phyloP scores from a whole-genome alignment of 2,329 filamentous ascomycete species.

The Alternaria hordeiaustralica region DNA sequence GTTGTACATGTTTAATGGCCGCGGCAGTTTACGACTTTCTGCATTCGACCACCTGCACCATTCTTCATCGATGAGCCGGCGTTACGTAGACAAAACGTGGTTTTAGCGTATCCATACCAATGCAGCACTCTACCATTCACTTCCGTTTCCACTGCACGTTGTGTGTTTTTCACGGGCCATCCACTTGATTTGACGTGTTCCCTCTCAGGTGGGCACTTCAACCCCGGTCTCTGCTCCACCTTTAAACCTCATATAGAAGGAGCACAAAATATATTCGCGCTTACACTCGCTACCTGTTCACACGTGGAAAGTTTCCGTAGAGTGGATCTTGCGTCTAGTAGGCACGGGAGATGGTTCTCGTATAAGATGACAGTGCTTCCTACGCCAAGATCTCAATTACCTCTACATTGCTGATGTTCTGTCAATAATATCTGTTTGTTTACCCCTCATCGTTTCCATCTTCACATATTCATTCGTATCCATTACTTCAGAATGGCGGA shows the following conservation, averaged over 20 bases:
- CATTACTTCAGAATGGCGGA: conserved; percentile 14
- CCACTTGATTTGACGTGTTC: background rate
- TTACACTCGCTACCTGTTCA: background rate
- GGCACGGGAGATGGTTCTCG: background rate
- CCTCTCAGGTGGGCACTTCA: background rate
- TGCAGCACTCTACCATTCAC: background rate
- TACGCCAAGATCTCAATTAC: background rate
- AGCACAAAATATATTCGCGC: background rate
- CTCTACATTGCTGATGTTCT: background rate
- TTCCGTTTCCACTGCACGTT: background rate
- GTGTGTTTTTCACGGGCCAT: background rate
- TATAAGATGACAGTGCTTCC: background rate
- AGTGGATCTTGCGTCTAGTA: background rate
- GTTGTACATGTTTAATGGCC: conserved; percentile 1
- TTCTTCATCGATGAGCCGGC: background rate
- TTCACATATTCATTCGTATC: background rate
- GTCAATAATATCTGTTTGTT: background rate
- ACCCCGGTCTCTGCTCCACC: background rate
- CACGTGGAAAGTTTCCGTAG: background rate
- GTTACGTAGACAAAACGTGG: background rate
- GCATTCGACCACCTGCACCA: background rate
- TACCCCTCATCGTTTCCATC: background rate
- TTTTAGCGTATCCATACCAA: background rate
- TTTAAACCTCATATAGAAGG: background rate
- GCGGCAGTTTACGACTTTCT: background rate